Conservation (phyloP, 2,329 filamentous ascomycete genomes). For the Fusarium sp. region DNA sequence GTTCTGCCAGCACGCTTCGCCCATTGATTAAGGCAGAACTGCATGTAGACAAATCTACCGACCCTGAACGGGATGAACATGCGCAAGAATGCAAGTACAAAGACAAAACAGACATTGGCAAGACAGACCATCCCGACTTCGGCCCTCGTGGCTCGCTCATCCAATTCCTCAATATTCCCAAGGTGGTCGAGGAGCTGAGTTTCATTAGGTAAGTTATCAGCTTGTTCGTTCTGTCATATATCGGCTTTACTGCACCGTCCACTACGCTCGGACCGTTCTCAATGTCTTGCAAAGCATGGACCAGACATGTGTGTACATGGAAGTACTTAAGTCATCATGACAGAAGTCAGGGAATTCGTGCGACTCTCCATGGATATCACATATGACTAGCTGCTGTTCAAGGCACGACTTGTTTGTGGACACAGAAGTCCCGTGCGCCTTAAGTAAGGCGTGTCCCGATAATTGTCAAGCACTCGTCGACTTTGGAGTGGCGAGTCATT, state of each 20-base stretch:
- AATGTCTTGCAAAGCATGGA: slow-evolving; percentile 2
- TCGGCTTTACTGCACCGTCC: not conserved
- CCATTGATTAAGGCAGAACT: slow-evolving; percentile 84
- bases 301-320: not conserved
- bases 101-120: slow-evolving; percentile 65
- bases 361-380: slow-evolving; percentile 12
- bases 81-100: slow-evolving; percentile 68
- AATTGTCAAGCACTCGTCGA: not conserved
- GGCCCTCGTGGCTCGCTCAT: slow-evolving; percentile 63
- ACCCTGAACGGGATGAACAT: slow-evolving; percentile 46
- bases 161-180: slow-evolving; percentile 67
- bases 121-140: slow-evolving; percentile 74
- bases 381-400: slow-evolving; percentile 10
- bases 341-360: not conserved
- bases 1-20: slow-evolving; percentile 59
- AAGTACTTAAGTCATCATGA: slow-evolving; percentile 17
- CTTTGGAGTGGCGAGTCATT: not conserved
- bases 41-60: slow-evolving; percentile 75
- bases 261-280: slow-evolving; percentile 3
- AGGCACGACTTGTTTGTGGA: slow-evolving; percentile 10
- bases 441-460: not conserved
- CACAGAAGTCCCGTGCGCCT: slow-evolving; percentile 7
- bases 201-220: slow-evolving; percentile 73
- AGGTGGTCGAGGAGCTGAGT: slow-evolving; percentile 75
- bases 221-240: slow-evolving; percentile 2